Evolutionary conservation across 176 grass and related monocot species (phyloP), one percentile per base, ranked within the genome.

Genomic region (Lolium perenne): DNA sequence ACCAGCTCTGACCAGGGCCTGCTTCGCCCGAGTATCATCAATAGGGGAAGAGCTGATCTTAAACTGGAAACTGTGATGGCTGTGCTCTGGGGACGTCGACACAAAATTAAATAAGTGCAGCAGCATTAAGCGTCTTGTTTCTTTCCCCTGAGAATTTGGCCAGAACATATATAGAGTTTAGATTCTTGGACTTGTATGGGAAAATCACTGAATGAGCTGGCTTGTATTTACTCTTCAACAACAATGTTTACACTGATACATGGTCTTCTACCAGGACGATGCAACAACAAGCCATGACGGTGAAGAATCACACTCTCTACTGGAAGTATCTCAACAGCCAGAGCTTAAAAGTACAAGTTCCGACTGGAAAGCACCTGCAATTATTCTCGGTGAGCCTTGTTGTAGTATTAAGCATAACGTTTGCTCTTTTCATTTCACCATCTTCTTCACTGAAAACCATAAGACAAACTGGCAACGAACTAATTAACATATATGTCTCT

Each of bases 301-400:
- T 1, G 80, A 87, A 85, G 17, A 76, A 81, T 61, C 78, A 13
- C 9, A 61, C 7, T 15, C 38, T 76, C 50, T 77, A 40, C 38
- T 77, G 77, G 71, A 85, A 69, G 20, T 11, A 68, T 26, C 22
- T 46, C 55, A 59, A 74, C 72, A 43, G 75, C 38, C 83, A 71
- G 56, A 85, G 18, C 41, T 71, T 68, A 57, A 72, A 73, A 55
- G 65, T 25, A 88, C 65, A 75, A 0, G 14, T 65, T 74, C 78
- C 54, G 70, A 86, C 70, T 87, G 90, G 85, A 94, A 71, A 77
- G 83, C 88, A 83, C 88, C 83, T 8, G 66, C 80, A 45, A 69
- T 90, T 21, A 87, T 97, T 83, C 85, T 97, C 11, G 92, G 94
- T 94, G 61, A 90, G 68, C 67, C 89, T 63, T 83, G 47, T 60